Evolutionary conservation across 2,329 filamentous ascomycete species (phyloP).

Genomic region (Diplodia sapinea): DNA sequence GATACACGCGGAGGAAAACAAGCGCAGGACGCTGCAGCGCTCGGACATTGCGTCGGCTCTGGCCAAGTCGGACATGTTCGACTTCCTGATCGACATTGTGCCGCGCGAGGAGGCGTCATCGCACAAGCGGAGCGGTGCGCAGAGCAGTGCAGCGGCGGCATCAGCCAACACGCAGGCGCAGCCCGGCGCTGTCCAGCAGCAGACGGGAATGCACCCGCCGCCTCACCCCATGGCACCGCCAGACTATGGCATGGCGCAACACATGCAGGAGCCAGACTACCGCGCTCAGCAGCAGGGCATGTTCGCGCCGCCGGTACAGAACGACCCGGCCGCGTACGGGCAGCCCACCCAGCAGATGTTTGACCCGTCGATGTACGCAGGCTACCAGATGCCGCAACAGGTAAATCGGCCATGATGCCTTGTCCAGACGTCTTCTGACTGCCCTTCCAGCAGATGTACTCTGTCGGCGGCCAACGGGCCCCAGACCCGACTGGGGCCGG

Average conservation of each 20-base stretch:
- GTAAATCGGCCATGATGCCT: conserved; percentile 56
- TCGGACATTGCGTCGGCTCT: conserved; percentile 96
- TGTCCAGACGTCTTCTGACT: conserved; percentile 30
- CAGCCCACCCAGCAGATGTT: conserved; percentile 80
- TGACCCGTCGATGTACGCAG: conserved; percentile 80
- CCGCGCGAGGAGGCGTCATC: conserved; percentile 90
- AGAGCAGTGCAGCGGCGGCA: conserved; percentile 46
- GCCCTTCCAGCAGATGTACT: conserved; percentile 43
- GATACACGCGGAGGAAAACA: conserved; percentile 99
- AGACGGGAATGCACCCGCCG: conserved; percentile 46
- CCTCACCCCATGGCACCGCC: conserved; percentile 62
- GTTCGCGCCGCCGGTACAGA: conserved; percentile 80
- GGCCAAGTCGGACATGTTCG: conserved; percentile 99
- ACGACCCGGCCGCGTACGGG: conserved; percentile 74
- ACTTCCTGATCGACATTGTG: conserved; percentile 98
- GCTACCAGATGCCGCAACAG: conserved; percentile 83
- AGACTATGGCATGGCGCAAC: conserved; percentile 62
- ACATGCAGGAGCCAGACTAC: conserved; percentile 72
- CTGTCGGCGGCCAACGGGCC: conserved; percentile 47
- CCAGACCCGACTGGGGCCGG: conserved; percentile 45
- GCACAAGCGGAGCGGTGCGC: conserved; percentile 68
- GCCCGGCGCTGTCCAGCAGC: conserved; percentile 49
- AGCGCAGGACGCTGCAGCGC: conserved; percentile 90
- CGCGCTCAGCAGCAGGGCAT: conserved; percentile 73
- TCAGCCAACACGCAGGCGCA: conserved; percentile 49